Evolutionary conservation across 345 rosid genomes (phyloP).

Genomic region (Brassica juncea): DNA sequence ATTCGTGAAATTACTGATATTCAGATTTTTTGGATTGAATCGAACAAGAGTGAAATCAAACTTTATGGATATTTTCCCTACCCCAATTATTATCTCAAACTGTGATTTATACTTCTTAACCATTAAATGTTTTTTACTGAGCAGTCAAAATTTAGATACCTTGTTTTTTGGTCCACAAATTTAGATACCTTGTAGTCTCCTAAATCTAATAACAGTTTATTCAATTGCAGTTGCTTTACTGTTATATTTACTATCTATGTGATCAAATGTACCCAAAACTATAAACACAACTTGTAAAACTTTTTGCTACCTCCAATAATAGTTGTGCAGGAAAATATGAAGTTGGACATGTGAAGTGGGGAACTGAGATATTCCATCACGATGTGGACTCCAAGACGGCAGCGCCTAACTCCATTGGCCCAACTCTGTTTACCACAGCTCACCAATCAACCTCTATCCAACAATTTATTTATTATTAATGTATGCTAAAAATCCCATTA

Average conservation of each 20-base stretch:
- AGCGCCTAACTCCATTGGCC: conserved; percentile 35
- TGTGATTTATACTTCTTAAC: too few species aligned
- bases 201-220: neutral
- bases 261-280: too few species aligned
- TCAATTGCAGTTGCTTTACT: too few species aligned
- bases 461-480: neutral
- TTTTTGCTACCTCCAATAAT: neutral
- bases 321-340: neutral
- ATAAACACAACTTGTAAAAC: neutral
- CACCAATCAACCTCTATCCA: conserved; percentile 1
- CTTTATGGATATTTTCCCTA: too few species aligned
- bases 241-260: too few species aligned
- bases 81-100: too few species aligned
- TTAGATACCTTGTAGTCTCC: neutral
- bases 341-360: conserved; percentile 22
- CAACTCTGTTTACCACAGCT: conserved; percentile 32
- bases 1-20: too few species aligned
- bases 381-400: conserved; percentile 41
- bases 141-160: too few species aligned
- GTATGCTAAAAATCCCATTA: conserved; percentile 7
- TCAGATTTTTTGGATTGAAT: too few species aligned
- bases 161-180: too few species aligned
- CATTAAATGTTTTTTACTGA: too few species aligned
- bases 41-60: too few species aligned
- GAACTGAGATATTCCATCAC: conserved; percentile 34